Base-by-base conservation (phyloP, 2,329 filamentous ascomycete genomes). In the Diaporthe amygdali region DNA sequence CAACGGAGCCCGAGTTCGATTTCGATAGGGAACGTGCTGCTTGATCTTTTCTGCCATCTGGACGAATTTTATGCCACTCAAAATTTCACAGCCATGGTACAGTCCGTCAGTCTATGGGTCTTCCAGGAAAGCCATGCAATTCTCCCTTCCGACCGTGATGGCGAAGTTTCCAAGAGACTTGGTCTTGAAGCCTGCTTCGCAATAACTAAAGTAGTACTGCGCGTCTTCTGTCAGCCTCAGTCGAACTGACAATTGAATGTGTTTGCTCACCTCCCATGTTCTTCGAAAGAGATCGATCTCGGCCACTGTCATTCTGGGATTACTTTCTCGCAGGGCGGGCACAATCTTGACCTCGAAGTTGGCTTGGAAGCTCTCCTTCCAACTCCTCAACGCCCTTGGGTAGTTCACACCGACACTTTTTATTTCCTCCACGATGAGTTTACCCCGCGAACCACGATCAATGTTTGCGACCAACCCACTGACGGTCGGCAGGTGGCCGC, bases 371-470 rank as follows among this genome's bases (percentile, higher is more conserved):
- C 15, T 63, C 22, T 69, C 55, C 32, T 63, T 69, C 70, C 72
- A 73, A 47, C 39, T 67, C 22, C 54, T 56, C 25, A 73, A 41
- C 8, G 72, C 66, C 46, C 37, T 71, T 2, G 70, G 34, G 34
- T 73, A 73, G 27, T 73, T 61, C 52, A 27, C 34, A 7, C 72
- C 72, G 2, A 73, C 63, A 25, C 54, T 73, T 47, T 47, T 72
- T n/a, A 73, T 64, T 46, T 73, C 72, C 30, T 73, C 72, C 27
- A 73, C 72, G n/a, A 73, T 52, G 22, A 73, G 66, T 41, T 20
- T 47, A 3, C 70, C 72, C 59, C 15, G 22, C 9, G 69, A 73
- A 0, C 69, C 72, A 22, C 70, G 66, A 32, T 64, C 22, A 61
- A 73, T 73, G 22, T 56, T 64, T 12, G 51, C 39, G 6, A 73